Evolutionary conservation across 345 rosid species (phyloP).

Genomic region (Rubroshorea leprosula): DNA sequence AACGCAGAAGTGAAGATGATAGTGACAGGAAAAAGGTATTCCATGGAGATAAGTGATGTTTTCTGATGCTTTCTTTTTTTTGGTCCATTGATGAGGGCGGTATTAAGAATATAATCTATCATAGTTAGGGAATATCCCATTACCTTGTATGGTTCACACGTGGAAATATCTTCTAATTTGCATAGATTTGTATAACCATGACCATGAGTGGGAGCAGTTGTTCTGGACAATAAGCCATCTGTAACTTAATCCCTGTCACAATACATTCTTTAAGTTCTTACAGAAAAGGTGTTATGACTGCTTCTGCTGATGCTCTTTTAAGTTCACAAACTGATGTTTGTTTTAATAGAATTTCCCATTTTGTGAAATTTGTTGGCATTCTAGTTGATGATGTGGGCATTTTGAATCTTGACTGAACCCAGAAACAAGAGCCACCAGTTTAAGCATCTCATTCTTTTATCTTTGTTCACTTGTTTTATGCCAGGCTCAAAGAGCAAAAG

Average conservation of each 20-base stretch:
- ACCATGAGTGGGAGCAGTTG: constrained; percentile 24
- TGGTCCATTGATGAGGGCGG: too few relatives aligned
- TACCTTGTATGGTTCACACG: too few relatives aligned
- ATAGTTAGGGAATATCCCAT: too few relatives aligned
- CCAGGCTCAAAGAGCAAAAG: neutral
- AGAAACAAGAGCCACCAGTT: constrained; percentile 27
- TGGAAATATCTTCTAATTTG: too few relatives aligned
- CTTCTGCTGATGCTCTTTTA: constrained; percentile 18
- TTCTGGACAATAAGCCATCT: constrained; percentile 19
- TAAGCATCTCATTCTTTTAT: constrained; percentile 37
- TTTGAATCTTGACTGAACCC: constrained; percentile 29
- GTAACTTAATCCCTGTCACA: constrained; percentile 17
- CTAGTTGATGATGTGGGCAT: constrained; percentile 26
- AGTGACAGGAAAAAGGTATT: too few relatives aligned
- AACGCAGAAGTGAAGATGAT: too few relatives aligned
- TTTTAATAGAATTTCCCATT: neutral
- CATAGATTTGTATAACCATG: neutral
- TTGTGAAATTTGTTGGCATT: constrained; percentile 12
- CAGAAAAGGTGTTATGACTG: constrained; percentile 15
- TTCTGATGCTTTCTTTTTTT: too few relatives aligned
- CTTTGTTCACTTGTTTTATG: constrained; percentile 6
- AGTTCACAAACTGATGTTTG: constrained; percentile 5
- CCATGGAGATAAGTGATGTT: too few relatives aligned
- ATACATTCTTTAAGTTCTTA: constrained; percentile 17
- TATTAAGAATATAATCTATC: too few relatives aligned